Evolutionary conservation across 129 eudicot species (phyloP), one percentile per base, ranked within the genome.

Genomic region (Tanacetum coccineum): DNA sequence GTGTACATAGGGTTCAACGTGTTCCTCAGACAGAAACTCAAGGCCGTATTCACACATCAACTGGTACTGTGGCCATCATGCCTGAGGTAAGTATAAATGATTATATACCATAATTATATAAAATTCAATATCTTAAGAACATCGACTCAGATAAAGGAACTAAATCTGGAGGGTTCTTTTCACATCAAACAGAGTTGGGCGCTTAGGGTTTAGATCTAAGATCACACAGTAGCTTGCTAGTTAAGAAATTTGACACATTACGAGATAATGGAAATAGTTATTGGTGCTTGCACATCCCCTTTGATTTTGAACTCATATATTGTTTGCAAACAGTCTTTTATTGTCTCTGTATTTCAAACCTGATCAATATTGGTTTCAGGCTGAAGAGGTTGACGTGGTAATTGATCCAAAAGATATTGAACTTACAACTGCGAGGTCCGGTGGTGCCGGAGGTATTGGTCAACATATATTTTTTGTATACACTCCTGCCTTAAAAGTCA

Each of bases 361-460:
- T 65, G 39, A 65, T 12, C 48, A 21, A n/a, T 62, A 19, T 13
- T 54, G 65, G 39, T 70, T 67, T 72, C 93, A 94, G 99, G 99
- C 84, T 55, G 97, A 94, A 79, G 99, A 94, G 82, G 95, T 94
- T 59, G 99, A 94, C 52, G 90, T 94, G 77, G 93, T 78, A 59
- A 94, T 93, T 72, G 97, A 94, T 80, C 97, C 99, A 64, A 94
- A 94, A 82, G 99, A 94, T 62, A 94, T 94, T 66, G 99, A 94
- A 76, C 95, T 94, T 77, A 86, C 99, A 30, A 89, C 97, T 59
- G 95, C 99, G 56, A 82, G 99, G 56, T 89, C 99, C 45, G 99
- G 99, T 73, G 99, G 99, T 70, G 99, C 99, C 76, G 99, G 99
- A 89, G 99, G 99, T 94, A 89, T 64, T 46, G 6, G 67, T 74